Percentiles rank a stretch among this genome's conserved stretches.
Evolutionary conservation across 345 rosid genomes (phyloP).

Genomic region (Salix suchowensis): DNA sequence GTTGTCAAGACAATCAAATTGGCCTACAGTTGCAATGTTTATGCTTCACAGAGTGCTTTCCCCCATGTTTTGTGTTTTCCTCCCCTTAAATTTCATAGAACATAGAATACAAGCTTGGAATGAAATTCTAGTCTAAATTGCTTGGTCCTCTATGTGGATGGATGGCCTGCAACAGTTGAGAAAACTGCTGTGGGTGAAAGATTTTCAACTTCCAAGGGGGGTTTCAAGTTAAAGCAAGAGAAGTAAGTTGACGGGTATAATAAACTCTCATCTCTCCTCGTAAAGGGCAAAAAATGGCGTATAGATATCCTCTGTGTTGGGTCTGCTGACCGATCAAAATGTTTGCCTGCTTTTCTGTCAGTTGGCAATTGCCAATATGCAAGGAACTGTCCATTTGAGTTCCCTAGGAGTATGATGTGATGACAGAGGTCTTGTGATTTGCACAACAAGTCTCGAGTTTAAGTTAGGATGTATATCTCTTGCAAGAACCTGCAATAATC

Average conservation of each 20-base stretch:
- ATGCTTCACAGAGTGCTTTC: constrained; percentile 15
- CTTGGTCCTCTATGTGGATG: background rate
- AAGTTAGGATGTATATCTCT: fast-evolving
- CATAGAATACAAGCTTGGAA: background rate
- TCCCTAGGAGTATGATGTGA: no score
- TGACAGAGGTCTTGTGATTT: no score
- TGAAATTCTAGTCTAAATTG: background rate
- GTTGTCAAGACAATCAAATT: constrained; percentile 21
- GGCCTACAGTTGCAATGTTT: constrained; percentile 15
- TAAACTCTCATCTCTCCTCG: background rate
- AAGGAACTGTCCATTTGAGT: no score
- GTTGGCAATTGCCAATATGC: background rate
- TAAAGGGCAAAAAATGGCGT: background rate
- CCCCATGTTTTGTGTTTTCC: background rate
- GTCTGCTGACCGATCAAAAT: background rate
- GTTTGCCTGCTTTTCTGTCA: background rate
- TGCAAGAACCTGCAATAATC: no score
- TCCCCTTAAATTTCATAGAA: background rate
- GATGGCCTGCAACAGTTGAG: background rate
- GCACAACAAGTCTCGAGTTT: fast-evolving
- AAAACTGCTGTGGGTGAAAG: background rate
- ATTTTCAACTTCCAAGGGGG: background rate
- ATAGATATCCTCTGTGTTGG: background rate
- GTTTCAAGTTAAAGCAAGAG: background rate
- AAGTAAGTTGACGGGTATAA: background rate